These are phyloP conservation scores for Argentina anserina DNA, from an alignment of 306 rosid species.

Conservation along the genomic window DNA sequence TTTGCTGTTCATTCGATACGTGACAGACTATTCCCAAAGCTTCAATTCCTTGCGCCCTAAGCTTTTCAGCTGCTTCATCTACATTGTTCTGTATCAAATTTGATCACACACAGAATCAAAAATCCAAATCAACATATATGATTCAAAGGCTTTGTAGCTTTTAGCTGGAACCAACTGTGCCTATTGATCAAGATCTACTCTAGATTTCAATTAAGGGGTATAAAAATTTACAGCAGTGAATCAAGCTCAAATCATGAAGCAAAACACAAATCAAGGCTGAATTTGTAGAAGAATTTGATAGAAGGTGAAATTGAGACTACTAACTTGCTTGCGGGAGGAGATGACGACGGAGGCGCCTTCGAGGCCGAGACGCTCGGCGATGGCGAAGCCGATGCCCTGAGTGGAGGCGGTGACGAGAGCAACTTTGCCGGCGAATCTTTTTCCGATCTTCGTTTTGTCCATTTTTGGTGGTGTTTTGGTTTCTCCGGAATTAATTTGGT, in stretches of 20 bases:
- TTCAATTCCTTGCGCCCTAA: constrained; percentile 67
- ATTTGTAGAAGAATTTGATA: background rate
- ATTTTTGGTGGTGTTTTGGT: constrained; percentile 19
- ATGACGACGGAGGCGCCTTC: constrained; percentile 89
- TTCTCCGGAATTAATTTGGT: background rate
- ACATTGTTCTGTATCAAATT: constrained; percentile 67
- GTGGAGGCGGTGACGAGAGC: constrained; percentile 92
- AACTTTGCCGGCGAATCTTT: constrained; percentile 71
- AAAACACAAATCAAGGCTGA: no score
- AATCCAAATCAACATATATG: no score
- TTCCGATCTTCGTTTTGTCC: constrained; percentile 39
- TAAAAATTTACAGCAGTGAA: background rate
- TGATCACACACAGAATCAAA: constrained; percentile 4
- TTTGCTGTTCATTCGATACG: constrained; percentile 70
- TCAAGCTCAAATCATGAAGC: background rate
- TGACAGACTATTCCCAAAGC: constrained; percentile 78
- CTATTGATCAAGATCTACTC: no score
- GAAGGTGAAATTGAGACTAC: background rate
- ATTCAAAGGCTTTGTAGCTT: no score
- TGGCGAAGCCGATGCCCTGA: constrained; percentile 86
- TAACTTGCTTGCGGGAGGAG: constrained; percentile 90
- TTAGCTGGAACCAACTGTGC: no score
- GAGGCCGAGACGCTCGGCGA: constrained; percentile 81
- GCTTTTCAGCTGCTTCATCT: constrained; percentile 73
- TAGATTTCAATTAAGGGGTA: no score